These are phyloP conservation scores for Allium fistulosum DNA, from an alignment of 106 monocot species.

Conservation along the genomic window DNA sequence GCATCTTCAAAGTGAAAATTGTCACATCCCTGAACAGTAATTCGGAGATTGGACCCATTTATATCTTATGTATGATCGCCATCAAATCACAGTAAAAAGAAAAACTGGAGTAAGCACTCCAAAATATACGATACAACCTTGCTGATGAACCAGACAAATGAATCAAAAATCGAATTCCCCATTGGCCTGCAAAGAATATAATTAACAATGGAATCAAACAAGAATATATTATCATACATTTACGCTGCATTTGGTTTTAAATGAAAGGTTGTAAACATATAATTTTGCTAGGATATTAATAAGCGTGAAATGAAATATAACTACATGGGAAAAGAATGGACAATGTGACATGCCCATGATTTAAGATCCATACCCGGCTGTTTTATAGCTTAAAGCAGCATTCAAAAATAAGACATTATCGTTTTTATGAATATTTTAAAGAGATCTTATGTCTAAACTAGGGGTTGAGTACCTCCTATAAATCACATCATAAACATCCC, in stretches of 20 bases:
- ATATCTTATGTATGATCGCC: no score
- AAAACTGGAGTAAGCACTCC: neutral
- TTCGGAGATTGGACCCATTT: no score
- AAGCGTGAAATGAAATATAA: neutral
- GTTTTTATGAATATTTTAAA: no score
- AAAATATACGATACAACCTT: neutral
- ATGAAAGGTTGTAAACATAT: neutral
- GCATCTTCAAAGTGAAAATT: no score
- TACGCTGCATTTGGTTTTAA: neutral
- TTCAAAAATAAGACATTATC: no score
- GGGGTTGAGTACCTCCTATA: no score
- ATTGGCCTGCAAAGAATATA: constrained; percentile 3
- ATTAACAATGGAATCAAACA: neutral
- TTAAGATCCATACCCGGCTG: neutral
- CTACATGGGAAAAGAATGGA: neutral
- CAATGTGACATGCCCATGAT: neutral
- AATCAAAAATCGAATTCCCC: constrained; percentile 2
- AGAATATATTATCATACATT: neutral
- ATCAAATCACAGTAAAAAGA: neutral
- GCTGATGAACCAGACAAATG: neutral
- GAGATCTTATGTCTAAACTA: no score
- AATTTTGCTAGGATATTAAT: neutral
- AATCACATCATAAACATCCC: no score
- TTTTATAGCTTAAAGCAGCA: neutral
- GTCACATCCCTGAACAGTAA: no score